Conservation (phyloP, 306 rosid genomes). For the Dicorynia guianensis region DNA sequence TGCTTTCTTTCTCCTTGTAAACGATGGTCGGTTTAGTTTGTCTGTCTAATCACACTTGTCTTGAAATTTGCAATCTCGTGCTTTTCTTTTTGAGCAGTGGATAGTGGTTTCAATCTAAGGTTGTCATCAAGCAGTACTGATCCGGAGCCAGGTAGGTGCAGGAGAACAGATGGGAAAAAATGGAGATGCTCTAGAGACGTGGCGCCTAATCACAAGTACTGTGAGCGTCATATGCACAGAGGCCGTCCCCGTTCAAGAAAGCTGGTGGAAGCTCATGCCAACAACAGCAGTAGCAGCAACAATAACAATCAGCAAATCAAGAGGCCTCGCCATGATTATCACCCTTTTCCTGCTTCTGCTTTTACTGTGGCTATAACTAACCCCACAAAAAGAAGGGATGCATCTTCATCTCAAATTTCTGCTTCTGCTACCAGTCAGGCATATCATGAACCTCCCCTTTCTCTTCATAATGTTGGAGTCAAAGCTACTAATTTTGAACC, state of each 20-base stretch:
- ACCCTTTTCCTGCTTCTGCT: constrained; percentile 39
- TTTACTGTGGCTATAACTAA: constrained; percentile 39
- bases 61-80: constrained; percentile 32
- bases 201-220: constrained; percentile 76
- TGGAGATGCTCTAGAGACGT: constrained; percentile 91
- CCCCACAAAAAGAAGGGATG: constrained; percentile 43
- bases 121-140: constrained; percentile 54
- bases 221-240: constrained; percentile 91
- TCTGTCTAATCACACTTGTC: constrained; percentile 11
- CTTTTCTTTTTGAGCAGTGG: constrained; percentile 40
- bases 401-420: constrained; percentile 52
- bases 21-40: constrained; percentile 8
- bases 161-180: constrained; percentile 87
- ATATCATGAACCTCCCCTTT: constrained; percentile 51
- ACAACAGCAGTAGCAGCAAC: constrained; percentile 18
- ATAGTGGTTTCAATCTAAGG: constrained; percentile 62
- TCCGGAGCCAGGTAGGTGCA: constrained; percentile 79
- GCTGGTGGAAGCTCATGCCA: constrained; percentile 84
- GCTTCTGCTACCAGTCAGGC: constrained; percentile 42
- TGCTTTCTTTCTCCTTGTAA: constrained; percentile 11
- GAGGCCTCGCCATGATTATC: constrained; percentile 59
- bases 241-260: constrained; percentile 99
- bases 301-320: constrained; percentile 41
- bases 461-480: constrained; percentile 39
- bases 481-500: constrained; percentile 44